phyloP scores from a whole-genome alignment of 2,329 filamentous ascomycete species.

The Leptoxyphium fumago region DNA sequence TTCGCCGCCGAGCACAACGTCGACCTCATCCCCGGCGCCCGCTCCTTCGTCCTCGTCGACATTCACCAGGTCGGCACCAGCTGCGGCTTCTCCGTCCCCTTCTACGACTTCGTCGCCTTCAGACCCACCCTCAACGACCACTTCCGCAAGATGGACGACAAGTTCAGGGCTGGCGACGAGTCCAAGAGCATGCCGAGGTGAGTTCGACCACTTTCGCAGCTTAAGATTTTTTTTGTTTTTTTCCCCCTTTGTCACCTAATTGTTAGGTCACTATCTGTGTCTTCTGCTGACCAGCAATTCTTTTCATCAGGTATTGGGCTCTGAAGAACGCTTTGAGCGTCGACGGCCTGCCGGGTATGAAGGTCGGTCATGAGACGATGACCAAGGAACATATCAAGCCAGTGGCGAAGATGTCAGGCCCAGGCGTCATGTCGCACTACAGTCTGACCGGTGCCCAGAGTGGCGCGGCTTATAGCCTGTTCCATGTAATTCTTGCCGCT shows the following conservation, averaged over 20 bases:
- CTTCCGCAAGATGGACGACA: slow-evolving; percentile 25
- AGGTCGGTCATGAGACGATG: slow-evolving; percentile 23
- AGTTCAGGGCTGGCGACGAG: slow-evolving; percentile 21
- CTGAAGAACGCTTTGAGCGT: slow-evolving; percentile 29
- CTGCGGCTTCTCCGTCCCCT: slow-evolving; percentile 30
- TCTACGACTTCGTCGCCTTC: slow-evolving; percentile 28
- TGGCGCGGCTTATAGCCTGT: not conserved
- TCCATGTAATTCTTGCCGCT: not conserved
- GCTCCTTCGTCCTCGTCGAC: slow-evolving; percentile 27
- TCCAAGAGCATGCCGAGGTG: slow-evolving; percentile 27
- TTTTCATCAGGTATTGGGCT: slow-evolving; percentile 26
- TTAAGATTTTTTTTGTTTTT: slow-evolving; percentile 1
- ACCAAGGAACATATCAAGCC: slow-evolving; percentile 23
- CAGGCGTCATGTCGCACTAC: not conserved
- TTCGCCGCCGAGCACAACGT: slow-evolving; percentile 23
- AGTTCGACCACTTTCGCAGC: not conserved
- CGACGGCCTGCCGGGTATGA: slow-evolving; percentile 31
- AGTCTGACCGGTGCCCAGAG: not conserved
- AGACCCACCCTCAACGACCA: slow-evolving; percentile 26
- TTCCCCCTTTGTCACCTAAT: not conserved
- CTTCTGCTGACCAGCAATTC: not conserved
- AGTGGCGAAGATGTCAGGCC: slow-evolving; percentile 29
- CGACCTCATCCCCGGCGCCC: slow-evolving; percentile 21
- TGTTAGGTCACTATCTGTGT: slow-evolving; percentile 2
- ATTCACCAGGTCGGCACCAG: slow-evolving; percentile 29